These are phyloP conservation scores for Penicillium paxilli DNA, from an alignment of 495 filamentous ascomycete species.

Conservation along the genomic window DNA sequence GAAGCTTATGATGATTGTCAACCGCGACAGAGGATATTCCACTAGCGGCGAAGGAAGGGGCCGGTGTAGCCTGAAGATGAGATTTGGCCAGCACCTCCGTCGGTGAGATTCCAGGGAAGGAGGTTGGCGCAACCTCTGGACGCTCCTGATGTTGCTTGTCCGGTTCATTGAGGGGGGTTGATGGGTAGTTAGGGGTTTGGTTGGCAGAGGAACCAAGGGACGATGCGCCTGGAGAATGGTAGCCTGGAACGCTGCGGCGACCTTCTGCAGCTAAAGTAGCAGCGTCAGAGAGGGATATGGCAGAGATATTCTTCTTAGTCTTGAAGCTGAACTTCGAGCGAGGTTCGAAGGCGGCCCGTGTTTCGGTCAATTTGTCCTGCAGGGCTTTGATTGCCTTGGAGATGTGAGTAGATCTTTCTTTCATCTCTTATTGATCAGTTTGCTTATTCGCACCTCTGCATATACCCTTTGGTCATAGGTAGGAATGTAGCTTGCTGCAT, in stretches of 20 bases:
- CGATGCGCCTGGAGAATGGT: slow-evolving; percentile 42
- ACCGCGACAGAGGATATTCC: slow-evolving; percentile 60
- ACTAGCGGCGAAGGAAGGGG: slow-evolving; percentile 25
- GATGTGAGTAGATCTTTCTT: neutral
- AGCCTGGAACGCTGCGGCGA: slow-evolving; percentile 43
- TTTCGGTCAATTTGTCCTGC: slow-evolving; percentile 61
- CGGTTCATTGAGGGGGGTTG: slow-evolving; percentile 50
- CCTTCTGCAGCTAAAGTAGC: slow-evolving; percentile 50
- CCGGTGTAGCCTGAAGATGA: slow-evolving; percentile 15
- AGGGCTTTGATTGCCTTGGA: slow-evolving; percentile 66
- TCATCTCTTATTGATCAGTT: neutral
- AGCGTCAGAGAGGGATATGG: slow-evolving; percentile 57
- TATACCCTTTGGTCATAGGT: slow-evolving; percentile 78
- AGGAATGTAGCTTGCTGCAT: slow-evolving; percentile 67
- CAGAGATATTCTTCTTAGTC: slow-evolving; percentile 57
- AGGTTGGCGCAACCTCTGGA: slow-evolving; percentile 41
- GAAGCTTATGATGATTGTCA: slow-evolving; percentile 58
- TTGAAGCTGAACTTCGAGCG: slow-evolving; percentile 75
- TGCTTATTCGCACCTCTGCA: slow-evolving; percentile 52
- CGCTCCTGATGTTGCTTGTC: slow-evolving; percentile 35
- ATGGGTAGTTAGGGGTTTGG: slow-evolving; percentile 52
- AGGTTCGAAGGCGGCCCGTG: slow-evolving; percentile 58
- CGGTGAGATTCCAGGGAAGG: slow-evolving; percentile 25
- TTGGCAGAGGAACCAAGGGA: slow-evolving; percentile 51
- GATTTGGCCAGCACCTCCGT: slow-evolving; percentile 17